Base-by-base conservation (phyloP, 208 protist genomes). In the Leishmania tarentolae region DNA sequence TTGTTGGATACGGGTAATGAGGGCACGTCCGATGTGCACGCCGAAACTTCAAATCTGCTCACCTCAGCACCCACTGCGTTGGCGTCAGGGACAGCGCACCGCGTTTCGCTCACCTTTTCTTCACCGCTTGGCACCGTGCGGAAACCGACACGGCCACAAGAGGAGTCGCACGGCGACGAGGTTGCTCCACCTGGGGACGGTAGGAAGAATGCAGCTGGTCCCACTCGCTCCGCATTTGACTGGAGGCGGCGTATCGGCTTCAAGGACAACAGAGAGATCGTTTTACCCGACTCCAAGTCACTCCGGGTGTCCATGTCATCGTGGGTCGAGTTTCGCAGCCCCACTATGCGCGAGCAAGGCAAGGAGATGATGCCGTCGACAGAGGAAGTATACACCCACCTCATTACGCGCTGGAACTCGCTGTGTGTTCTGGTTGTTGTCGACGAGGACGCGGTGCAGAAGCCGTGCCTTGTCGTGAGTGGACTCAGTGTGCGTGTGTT, bases 401-500 rank as follows among this genome's bases (percentile, higher is more conserved):
- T 87, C 73, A 19, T 79, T 59, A 44, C 59, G 57, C 84, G 79
- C 40, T 61, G 24, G 46, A 69, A 80, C 35, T 65, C 76, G 4
- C 69, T 87, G 35, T 79, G 82, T 46, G 42, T 66, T 13, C 42
- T 87, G 11, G 84, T 68, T 40, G 75, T 87, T 6, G 74, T 87
- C 17, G 80, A 84, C 75, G 84, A 84, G 66, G 84, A 87, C 56
- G 80, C 84, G 40, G 63, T 84, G 68, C 71, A 57, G 47, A 35
- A 47, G 24, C 84, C 84, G 9, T 79, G 77, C 15, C 61, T 87
- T 47, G 80, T 87, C 42, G 84, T 70, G 21, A 84, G 84, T 44
- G 84, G 80, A 35, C 61, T 75, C 65, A 66, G 69, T 40, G 80
- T 87, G 57, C 84, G 79, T 37, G 84, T 87, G 24, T 87, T 76